Evolutionary conservation across 805 yeast genomes (phyloP), one percentile per base, ranked within the genome.

Genomic region (Wickerhamiella brachini): DNA sequence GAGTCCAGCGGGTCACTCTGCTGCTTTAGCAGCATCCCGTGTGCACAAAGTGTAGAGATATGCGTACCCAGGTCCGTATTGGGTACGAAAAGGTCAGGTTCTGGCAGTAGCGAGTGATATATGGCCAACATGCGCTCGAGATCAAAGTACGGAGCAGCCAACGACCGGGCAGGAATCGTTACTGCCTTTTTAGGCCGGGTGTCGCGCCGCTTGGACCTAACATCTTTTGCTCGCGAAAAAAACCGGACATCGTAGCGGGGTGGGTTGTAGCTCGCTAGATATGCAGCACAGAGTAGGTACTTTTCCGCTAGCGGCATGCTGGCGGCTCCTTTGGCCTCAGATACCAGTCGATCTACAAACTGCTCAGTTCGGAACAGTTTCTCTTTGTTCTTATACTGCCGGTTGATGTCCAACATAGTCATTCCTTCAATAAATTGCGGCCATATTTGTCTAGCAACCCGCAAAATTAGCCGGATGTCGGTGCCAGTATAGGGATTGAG

Each of bases 121-220:
- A 89, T 85, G 0, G 96, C 95, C 53, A 85, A 66, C 62, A 86
- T 61, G 52, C 97, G 72, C 62, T 89, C 96, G 45, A 87, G 63
- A 37, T 81, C 85, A 64, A 88, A 88, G 31, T 78, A 67, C 26
- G 81, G 78, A 0, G 95, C 84, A n/a, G 81, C 78, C 43, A 84
- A 67, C 53, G 81, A 71, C 38, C 85, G 71, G 2, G 81, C 73
- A 49, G 80, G 84, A 20, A 79, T 69, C 48, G 74, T 76, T 7
- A 70, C 64, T 51, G 72, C 73, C 50, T 70, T 72, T 47, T 69
- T 64, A 39, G 71, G 70, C 45, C 67, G 66, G 22, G 73, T 72
- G 18, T 67, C 68, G 49, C 72, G 65, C 38, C 66, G 59, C 54
- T 59, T 62, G 47, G 59, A 62, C 57, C 71, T 68, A 18, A 72